phyloP scores from a whole-genome alignment of 2,329 filamentous ascomycete genomes.

The Cladosporium sp. region DNA sequence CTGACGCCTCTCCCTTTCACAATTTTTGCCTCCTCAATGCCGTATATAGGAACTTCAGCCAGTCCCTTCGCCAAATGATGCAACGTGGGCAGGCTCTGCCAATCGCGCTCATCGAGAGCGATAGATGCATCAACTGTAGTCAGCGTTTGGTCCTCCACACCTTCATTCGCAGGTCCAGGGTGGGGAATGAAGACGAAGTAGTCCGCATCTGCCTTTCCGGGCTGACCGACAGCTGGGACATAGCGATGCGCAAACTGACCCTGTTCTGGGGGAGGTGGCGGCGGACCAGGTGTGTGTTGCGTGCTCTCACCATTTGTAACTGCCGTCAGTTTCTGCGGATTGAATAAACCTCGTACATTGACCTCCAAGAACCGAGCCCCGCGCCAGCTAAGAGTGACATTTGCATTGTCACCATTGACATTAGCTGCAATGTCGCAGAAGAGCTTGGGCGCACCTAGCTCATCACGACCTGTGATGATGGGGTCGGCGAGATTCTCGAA shows the following conservation, averaged over 20 bases:
- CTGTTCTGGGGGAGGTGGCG: slow-evolving; percentile 34
- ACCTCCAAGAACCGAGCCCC: slow-evolving; percentile 32
- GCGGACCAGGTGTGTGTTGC: slow-evolving; percentile 13
- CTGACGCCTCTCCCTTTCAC: slow-evolving; percentile 52
- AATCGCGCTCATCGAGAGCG: slow-evolving; percentile 47
- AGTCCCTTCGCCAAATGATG: slow-evolving; percentile 54
- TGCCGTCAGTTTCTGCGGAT: neutral
- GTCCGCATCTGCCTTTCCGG: slow-evolving; percentile 51
- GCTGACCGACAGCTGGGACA: slow-evolving; percentile 51
- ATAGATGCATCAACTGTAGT: slow-evolving; percentile 43
- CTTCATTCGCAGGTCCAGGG: slow-evolving; percentile 22
- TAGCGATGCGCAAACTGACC: slow-evolving; percentile 56
- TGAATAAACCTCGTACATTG: slow-evolving; percentile 25
- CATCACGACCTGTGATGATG: slow-evolving; percentile 57
- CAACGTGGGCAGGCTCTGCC: slow-evolving; percentile 55
- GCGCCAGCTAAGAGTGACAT: slow-evolving; percentile 31
- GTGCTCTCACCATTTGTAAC: neutral
- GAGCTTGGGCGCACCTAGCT: slow-evolving; percentile 57
- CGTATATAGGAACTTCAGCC: slow-evolving; percentile 54
- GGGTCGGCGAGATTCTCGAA: slow-evolving; percentile 58
- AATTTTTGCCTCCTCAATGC: slow-evolving; percentile 53
- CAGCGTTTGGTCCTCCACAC: slow-evolving; percentile 27
- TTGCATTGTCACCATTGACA: slow-evolving; percentile 14
- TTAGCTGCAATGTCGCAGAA: slow-evolving; percentile 22
- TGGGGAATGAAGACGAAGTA: slow-evolving; percentile 46